Evolutionary conservation across 1,284 basidiomycete genomes (phyloP).

Genomic region (Pseudomicrostroma phylloplanum): DNA sequence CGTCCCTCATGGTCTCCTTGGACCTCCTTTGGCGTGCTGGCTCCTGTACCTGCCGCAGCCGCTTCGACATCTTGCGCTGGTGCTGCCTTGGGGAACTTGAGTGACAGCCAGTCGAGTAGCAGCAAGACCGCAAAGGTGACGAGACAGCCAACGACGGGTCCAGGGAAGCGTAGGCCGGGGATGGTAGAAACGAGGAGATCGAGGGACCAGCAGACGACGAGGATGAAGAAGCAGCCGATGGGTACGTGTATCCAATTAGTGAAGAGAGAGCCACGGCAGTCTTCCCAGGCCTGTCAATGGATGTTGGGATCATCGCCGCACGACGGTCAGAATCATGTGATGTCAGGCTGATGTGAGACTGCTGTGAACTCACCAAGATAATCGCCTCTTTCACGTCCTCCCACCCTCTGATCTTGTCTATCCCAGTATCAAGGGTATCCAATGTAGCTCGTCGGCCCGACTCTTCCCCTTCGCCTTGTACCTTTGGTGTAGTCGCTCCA

Average conservation of each 20-base stretch:
- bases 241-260: slow-evolving; percentile 40
- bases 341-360: background rate
- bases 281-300: slow-evolving; percentile 18
- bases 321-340: background rate
- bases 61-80: background rate
- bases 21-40: background rate
- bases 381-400: slow-evolving; percentile 8
- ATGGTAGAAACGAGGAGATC: slow-evolving; percentile 31
- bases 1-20: slow-evolving; percentile 1
- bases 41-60: background rate
- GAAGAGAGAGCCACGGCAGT: slow-evolving; percentile 22
- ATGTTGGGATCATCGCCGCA: background rate
- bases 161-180: slow-evolving; percentile 31
- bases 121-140: slow-evolving; percentile 27
- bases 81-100: background rate
- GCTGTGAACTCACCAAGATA: slow-evolving; percentile 5
- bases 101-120: slow-evolving; percentile 24
- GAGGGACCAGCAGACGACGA: slow-evolving; percentile 18
- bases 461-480: no score
- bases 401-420: background rate
- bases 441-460: no score
- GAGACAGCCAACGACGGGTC: slow-evolving; percentile 32
- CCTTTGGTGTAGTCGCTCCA: no score
- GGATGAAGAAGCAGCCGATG: slow-evolving; percentile 16
- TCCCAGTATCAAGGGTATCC: no score